Conservation (phyloP, 2,329 filamentous ascomycete genomes). For the Dothideomycetidae sp. region DNA sequence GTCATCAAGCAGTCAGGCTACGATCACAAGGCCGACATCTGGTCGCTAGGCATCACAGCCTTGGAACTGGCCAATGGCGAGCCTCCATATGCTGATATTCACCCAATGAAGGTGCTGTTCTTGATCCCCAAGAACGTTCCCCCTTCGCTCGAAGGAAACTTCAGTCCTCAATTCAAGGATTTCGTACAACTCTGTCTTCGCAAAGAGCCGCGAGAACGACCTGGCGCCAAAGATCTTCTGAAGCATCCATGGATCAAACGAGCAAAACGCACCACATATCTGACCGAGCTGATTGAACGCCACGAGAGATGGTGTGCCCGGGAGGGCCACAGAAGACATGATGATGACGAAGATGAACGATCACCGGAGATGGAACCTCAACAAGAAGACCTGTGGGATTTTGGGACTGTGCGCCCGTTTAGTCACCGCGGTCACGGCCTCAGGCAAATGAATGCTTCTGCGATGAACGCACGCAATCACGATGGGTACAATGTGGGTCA, state of each 20-base stretch:
- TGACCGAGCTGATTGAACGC: constrained; percentile 89
- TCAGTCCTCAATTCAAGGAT: constrained; percentile 35
- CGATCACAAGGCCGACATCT: constrained; percentile 86
- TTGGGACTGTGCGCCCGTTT: constrained; percentile 83
- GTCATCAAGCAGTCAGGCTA: constrained; percentile 77
- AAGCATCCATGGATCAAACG: constrained; percentile 81
- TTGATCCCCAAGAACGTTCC: constrained; percentile 88
- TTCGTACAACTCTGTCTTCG: constrained; percentile 55
- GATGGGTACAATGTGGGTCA: constrained; percentile 17
- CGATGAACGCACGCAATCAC: constrained; percentile 57
- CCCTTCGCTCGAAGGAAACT: constrained; percentile 48
- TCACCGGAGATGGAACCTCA: constrained; percentile 34
- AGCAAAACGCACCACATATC: constrained; percentile 89
- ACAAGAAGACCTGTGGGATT: constrained; percentile 92
- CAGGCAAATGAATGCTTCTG: constrained; percentile 64
- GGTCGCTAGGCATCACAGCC: constrained; percentile 83
- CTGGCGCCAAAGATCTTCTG: constrained; percentile 71
- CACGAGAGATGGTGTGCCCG: constrained; percentile 75
- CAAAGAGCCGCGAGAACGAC: constrained; percentile 77
- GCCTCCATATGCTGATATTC: constrained; percentile 70
- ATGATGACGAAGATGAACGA: constrained; percentile 43
- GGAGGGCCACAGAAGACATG: constrained; percentile 55
- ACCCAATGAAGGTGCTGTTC: constrained; percentile 89
- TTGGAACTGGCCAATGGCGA: constrained; percentile 82
- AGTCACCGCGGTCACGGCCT: constrained; percentile 51